A percentile compares a stretch with the other conserved stretches of the same genome.
Conservation (phyloP, 306 rosid species). For the Benincasa hispida region DNA sequence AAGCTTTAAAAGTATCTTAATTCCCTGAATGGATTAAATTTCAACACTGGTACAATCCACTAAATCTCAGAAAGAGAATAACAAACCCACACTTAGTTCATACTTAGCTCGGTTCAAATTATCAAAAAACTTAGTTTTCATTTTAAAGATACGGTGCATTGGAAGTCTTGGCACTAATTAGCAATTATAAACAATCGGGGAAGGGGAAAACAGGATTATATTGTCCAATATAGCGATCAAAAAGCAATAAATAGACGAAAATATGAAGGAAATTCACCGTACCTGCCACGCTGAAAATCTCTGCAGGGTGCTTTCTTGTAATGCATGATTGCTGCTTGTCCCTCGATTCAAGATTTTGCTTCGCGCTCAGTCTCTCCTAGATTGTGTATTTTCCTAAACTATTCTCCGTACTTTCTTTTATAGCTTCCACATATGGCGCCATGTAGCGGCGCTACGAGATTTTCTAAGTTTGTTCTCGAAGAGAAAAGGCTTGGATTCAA, state of each 20-base stretch:
- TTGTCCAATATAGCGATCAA: no score
- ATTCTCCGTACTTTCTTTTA: no score
- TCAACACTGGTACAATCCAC: not conserved
- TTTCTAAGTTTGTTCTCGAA: no score
- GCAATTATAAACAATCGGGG: not conserved
- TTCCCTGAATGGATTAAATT: not conserved
- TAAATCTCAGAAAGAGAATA: not conserved
- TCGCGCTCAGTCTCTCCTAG: not conserved
- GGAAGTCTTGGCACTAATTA: not conserved
- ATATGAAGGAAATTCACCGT: not conserved
- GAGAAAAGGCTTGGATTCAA: no score
- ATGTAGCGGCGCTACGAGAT: no score
- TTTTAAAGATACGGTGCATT: not conserved
- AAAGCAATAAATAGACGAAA: not conserved
- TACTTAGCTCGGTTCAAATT: not conserved
- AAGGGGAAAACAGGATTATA: not conserved
- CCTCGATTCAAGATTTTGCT: not conserved
- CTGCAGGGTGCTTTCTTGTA: constrained; percentile 34
- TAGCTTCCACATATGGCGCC: no score
- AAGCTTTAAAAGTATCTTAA: not conserved
- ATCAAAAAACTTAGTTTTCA: not conserved
- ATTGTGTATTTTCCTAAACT: no score
- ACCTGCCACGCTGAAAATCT: constrained; percentile 59
- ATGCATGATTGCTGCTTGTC: not conserved
- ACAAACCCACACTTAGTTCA: not conserved